Percentiles rank a stretch among this genome's conserved stretches.
phyloP scores from a whole-genome alignment of 2,329 filamentous ascomycete genomes.

The Botrytis hyacinthi region DNA sequence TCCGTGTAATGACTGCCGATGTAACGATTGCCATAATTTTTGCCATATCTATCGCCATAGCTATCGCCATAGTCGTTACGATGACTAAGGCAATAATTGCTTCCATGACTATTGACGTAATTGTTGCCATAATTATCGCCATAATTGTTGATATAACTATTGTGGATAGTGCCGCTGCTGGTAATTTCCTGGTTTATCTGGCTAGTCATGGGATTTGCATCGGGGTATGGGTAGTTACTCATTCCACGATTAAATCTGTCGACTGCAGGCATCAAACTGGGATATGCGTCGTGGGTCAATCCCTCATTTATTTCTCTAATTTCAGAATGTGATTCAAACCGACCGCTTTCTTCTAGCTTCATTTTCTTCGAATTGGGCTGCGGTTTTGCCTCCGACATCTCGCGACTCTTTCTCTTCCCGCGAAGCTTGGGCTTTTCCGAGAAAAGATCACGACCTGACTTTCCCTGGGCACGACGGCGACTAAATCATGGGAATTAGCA shows the following conservation, averaged over 20 bases:
- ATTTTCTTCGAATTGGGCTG: background rate
- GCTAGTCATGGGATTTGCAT: background rate
- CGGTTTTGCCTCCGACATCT: background rate
- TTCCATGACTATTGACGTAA: too few species aligned
- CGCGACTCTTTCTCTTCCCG: background rate
- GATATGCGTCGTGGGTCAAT: rapidly evolving
- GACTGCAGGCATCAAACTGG: background rate
- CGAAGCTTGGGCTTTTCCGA: background rate
- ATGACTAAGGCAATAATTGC: too few species aligned
- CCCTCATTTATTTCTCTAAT: too few species aligned
- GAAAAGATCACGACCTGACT: background rate
- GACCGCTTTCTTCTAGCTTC: background rate
- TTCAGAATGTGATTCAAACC: rapidly evolving
- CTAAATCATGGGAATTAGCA: background rate
- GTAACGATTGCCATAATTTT: too few species aligned
- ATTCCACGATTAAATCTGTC: background rate
- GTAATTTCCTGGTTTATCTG: background rate
- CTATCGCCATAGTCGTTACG: too few species aligned
- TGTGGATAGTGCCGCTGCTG: background rate
- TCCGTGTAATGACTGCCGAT: rapidly evolving
- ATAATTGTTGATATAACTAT: background rate
- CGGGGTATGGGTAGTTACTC: rapidly evolving
- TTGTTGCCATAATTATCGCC: too few species aligned
- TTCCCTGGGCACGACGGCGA: background rate
- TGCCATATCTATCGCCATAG: too few species aligned